Evolutionary conservation across 179 eudicot genomes (phyloP), one percentile per base, ranked within the genome.

Genomic region (Vitellaria paradoxa): DNA sequence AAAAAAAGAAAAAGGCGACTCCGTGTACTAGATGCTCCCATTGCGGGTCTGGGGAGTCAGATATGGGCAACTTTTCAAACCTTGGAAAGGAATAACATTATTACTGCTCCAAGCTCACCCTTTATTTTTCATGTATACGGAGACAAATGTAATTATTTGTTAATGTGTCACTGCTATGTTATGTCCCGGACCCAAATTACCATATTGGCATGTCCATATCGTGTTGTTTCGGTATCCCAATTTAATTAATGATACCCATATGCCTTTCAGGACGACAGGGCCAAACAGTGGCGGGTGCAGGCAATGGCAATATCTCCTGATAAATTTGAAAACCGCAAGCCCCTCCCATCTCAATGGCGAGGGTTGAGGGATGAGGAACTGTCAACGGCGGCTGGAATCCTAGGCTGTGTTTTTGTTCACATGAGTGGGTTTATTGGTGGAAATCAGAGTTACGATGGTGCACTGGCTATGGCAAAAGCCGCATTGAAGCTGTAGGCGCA

Each of bases 371-470:
- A 94, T 42, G 91, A 92, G 17, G 97, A 89, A 56, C 80, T 94
- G 42, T 89, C 98, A 13, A 85, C 82, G 62, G 91, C 76, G 71
- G 30, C 89, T 0, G 93, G 91, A 47, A 91, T 94, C 56, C 91
- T 94, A 18, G 97, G 91, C 21, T 81, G 98, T 76, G 91, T 94
- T 76, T 94, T 94, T 46, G 88, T 90, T 73, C 98, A 94, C 55
- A 94, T 92, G 94, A 94, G 98, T 61, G 98, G 98, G 46, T 94
- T 94, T 82, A 94, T 94, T 71, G 97, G 98, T 8, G 98, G 98
- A 46, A 93, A 87, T 79, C 77, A 78, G 42, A 91, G 88, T 50
- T 93, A 78, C 26, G 97, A 93, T 69, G 98, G 98, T 66, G 97
- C 91, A 76, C 79, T 94, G 71, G 90, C 89, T 77, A 89, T 94